Evolutionary conservation across 495 filamentous ascomycete species (phyloP).

Genomic region (Penicillium dipodomyicola): DNA sequence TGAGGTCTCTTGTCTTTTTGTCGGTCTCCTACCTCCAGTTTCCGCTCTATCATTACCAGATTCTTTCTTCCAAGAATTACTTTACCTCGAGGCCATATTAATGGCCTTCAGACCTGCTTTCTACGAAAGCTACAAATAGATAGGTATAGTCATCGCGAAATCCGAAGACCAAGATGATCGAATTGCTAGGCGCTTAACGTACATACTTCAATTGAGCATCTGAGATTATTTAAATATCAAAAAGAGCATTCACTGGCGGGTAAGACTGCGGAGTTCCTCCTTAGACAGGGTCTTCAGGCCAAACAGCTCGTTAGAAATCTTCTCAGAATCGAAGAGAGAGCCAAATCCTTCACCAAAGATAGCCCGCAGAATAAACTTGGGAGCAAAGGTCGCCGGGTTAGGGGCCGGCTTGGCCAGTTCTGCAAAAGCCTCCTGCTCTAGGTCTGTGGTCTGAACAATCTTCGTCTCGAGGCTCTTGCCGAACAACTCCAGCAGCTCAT

Average conservation of each 20-base stretch:
- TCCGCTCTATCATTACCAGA: conserved; percentile 38
- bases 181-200: no score
- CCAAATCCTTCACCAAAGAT: conserved; percentile 48
- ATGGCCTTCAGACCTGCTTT: no score
- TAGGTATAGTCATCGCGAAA: no score
- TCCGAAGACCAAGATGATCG: no score
- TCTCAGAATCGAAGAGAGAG: conserved; percentile 30
- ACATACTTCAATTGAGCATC: background rate
- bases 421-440: conserved; percentile 43
- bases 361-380: conserved; percentile 40
- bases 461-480: conserved; percentile 49
- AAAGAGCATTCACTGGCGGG: background rate
- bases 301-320: conserved; percentile 37
- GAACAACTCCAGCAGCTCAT: conserved; percentile 49
- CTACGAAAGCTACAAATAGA: no score
- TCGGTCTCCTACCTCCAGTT: conserved; percentile 14
- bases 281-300: conserved; percentile 34
- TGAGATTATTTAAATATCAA: background rate
- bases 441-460: conserved; percentile 36
- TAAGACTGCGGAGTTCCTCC: conserved; percentile 20
- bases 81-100: conserved; percentile 14
- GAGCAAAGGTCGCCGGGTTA: conserved; percentile 34
- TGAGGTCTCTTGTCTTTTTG: conserved; percentile 21
- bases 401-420: conserved; percentile 31
- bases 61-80: conserved; percentile 57